These are phyloP conservation scores for Arachis monticola DNA, from an alignment of 331 rosid species.

Conservation along the genomic window DNA sequence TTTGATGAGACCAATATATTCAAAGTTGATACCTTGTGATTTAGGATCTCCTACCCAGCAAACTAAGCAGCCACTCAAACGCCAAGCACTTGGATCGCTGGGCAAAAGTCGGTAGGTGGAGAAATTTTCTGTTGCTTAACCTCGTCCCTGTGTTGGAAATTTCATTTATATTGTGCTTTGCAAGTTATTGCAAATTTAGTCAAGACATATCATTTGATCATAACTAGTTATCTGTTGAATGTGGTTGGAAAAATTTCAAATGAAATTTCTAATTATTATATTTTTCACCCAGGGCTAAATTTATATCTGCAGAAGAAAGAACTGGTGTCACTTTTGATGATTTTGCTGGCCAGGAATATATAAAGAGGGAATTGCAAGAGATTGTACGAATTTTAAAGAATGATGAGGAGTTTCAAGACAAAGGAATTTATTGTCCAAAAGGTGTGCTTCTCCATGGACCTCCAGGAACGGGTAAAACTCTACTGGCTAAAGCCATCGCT, in stretches of 20 bases:
- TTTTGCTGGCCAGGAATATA: conserved; percentile 98
- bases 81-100: conserved; percentile 83
- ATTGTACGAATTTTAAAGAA: conserved; percentile 82
- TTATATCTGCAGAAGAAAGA: conserved; percentile 91
- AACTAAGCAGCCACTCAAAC: conserved; percentile 59
- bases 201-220: conserved; percentile 19
- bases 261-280: conserved; percentile 49
- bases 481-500: conserved; percentile 94
- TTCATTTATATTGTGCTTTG: conserved; percentile 20
- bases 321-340: conserved; percentile 89
- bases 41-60: conserved; percentile 70
- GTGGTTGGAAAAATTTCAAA: conserved; percentile 34
- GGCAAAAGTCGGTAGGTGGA: conserved; percentile 87
- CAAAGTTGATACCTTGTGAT: conserved; percentile 91
- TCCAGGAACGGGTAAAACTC: conserved; percentile 95
- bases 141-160: conserved; percentile 33
- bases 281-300: conserved; percentile 79
- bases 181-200: conserved; percentile 20
- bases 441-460: conserved; percentile 97
- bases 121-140: conserved; percentile 27
- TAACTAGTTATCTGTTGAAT: conserved; percentile 26
- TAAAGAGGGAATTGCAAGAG: conserved; percentile 91
- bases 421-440: conserved; percentile 92
- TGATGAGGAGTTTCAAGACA: conserved; percentile 85
- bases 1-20: conserved; percentile 85